These are phyloP conservation scores for Ogataea neopini DNA, from an alignment of 805 yeast species.

Conservation along the genomic window DNA sequence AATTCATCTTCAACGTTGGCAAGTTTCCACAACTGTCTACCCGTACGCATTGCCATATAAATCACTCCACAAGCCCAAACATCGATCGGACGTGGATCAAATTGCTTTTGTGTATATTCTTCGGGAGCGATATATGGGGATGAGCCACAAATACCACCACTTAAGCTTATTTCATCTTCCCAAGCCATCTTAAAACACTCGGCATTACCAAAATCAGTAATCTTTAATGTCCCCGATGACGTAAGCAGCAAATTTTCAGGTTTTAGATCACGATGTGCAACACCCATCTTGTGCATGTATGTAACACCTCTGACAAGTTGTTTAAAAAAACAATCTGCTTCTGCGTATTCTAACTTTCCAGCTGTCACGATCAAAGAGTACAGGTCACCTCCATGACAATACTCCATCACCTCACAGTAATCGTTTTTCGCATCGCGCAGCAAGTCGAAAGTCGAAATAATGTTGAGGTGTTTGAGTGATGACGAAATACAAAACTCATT, in stretches of 20 bases:
- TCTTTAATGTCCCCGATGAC: conserved; percentile 69
- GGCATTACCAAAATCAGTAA: conserved; percentile 86
- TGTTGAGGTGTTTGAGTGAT: conserved; percentile 73
- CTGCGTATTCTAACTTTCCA: conserved; percentile 77
- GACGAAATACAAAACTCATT: conserved; percentile 83
- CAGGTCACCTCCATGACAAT: conserved; percentile 79
- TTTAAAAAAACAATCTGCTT: conserved; percentile 89
- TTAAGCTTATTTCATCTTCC: conserved; percentile 69
- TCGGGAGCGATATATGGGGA: conserved; percentile 93
- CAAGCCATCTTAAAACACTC: conserved; percentile 85
- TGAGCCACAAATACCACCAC: conserved; percentile 81
- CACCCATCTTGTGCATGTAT: conserved; percentile 89
- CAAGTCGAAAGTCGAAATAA: conserved; percentile 73
- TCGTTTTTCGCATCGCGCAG: conserved; percentile 81
- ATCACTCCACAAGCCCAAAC: conserved; percentile 94
- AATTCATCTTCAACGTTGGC: conserved; percentile 84
- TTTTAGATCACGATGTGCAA: conserved; percentile 86
- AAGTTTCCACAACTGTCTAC: conserved; percentile 87
- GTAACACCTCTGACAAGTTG: conserved; percentile 81
- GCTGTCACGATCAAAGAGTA: conserved; percentile 72
- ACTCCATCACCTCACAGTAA: conserved; percentile 85
- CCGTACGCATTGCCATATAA: conserved; percentile 92
- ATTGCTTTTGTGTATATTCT: conserved; percentile 62
- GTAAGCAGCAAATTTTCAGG: conserved; percentile 83
- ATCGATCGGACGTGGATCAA: conserved; percentile 82